phyloP scores from a whole-genome alignment of 495 filamentous ascomycete genomes.

The Aspergillus affinis region DNA sequence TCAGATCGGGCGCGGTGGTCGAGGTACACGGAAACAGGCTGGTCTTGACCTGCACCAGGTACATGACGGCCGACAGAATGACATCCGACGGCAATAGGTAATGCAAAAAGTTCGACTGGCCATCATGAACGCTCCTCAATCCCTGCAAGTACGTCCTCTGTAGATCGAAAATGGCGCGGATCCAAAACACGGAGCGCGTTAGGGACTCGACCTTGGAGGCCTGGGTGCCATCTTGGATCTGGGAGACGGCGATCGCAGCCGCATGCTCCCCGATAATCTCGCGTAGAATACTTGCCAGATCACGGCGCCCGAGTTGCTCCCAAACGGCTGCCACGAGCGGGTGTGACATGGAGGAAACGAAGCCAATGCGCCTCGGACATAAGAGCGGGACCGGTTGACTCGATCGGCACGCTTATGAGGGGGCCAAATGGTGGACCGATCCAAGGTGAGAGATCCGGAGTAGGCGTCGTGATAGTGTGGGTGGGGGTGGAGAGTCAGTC shows the following conservation, averaged over 20 bases:
- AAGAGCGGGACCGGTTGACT: conserved; percentile 11
- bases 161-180: conserved; percentile 30
- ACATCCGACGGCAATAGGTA: conserved; percentile 23
- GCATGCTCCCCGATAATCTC: conserved; percentile 32
- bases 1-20: conserved; percentile 11
- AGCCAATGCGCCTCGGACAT: conserved; percentile 13
- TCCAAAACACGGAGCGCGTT: conserved; percentile 27
- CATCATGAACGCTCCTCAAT: conserved; percentile 15
- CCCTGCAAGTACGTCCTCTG: conserved; percentile 29
- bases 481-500: not conserved
- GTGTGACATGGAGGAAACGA: conserved; percentile 29
- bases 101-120: conserved; percentile 20
- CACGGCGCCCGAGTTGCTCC: conserved; percentile 30
- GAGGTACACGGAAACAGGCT: conserved; percentile 23
- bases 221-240: conserved; percentile 17
- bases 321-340: conserved; percentile 32
- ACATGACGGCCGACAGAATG: conserved; percentile 28
- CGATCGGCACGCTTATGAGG: not conserved
- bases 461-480: not conserved
- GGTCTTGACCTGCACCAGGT: conserved; percentile 25
- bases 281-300: conserved; percentile 29
- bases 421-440: not conserved
- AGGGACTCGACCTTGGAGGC: conserved; percentile 19
- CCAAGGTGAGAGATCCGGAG: not conserved
- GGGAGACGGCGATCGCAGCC: conserved; percentile 19